Percentiles rank a stretch among this genome's conserved stretches.
These are phyloP conservation scores for Huiozyma sinensis DNA, from an alignment of 805 yeast species.

Conservation along the genomic window DNA sequence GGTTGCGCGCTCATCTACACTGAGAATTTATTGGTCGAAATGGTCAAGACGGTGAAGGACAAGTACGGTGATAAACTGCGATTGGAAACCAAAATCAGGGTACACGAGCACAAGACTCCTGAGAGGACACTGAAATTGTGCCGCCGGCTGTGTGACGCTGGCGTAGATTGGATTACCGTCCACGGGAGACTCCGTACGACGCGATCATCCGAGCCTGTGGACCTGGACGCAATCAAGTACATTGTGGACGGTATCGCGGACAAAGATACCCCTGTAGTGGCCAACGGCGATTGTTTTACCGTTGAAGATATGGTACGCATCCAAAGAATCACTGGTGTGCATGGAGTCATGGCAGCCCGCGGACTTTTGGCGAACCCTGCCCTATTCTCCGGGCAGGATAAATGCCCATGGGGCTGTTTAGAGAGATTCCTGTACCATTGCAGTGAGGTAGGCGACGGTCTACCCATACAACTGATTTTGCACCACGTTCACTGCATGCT, in stretches of 20 bases:
- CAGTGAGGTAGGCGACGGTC: conserved; percentile 53
- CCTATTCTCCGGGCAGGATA: conserved; percentile 59
- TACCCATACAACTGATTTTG: conserved; percentile 74
- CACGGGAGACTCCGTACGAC: conserved; percentile 87
- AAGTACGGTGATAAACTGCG: conserved; percentile 63
- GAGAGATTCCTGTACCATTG: conserved; percentile 76
- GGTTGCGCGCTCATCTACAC: conserved; percentile 92
- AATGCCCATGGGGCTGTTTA: conserved; percentile 85
- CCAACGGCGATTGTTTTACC: conserved; percentile 89
- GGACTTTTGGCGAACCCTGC: conserved; percentile 85
- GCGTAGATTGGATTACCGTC: conserved; percentile 88
- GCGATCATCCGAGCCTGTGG: conserved; percentile 73
- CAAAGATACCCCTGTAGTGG: conserved; percentile 76
- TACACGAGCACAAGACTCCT: conserved; percentile 52
- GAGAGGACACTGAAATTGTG: conserved; percentile 67
- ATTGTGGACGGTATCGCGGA: conserved; percentile 35
- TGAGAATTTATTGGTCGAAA: conserved; percentile 65
- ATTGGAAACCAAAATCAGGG: conserved; percentile 85
- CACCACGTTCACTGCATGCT: conserved; percentile 88
- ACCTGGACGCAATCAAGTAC: conserved; percentile 66
- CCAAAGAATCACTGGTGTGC: conserved; percentile 57
- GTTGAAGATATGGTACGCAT: conserved; percentile 56
- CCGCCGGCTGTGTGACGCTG: conserved; percentile 64
- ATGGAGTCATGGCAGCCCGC: conserved; percentile 93
- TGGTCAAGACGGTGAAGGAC: conserved; percentile 76